Conservation (phyloP, 2,329 filamentous ascomycete genomes). For the Ophiostoma triangulosporum region DNA sequence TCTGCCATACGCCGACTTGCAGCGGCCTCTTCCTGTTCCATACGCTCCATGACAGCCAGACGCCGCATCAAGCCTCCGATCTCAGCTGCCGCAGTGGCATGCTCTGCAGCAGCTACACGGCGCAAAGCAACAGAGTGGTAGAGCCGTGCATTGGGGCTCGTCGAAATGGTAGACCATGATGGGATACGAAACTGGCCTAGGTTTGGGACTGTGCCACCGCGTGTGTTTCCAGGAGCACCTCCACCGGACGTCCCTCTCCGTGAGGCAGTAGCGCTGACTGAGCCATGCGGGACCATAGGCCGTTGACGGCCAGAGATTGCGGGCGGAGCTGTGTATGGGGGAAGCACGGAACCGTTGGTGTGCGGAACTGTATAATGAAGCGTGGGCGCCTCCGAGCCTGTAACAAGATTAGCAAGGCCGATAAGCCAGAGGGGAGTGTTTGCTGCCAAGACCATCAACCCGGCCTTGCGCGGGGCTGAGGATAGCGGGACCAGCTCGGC, state of each 20-base stretch:
- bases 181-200: constrained; percentile 42
- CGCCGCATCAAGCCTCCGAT: constrained; percentile 19
- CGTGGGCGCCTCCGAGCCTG: constrained; percentile 51
- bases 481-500: background rate
- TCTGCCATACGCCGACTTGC: constrained; percentile 13
- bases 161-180: constrained; percentile 42
- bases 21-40: constrained; percentile 23
- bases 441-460: background rate
- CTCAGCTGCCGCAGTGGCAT: constrained; percentile 21
- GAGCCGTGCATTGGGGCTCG: constrained; percentile 42
- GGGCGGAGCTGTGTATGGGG: constrained; percentile 34
- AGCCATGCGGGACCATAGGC: background rate
- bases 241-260: constrained; percentile 1
- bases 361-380: constrained; percentile 42
- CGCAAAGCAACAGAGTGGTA: constrained; percentile 52
- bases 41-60: constrained; percentile 22
- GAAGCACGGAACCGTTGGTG: constrained; percentile 27
- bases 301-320: constrained; percentile 8
- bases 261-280: background rate
- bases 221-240: background rate
- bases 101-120: constrained; percentile 35
- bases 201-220: constrained; percentile 24
- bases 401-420: background rate
- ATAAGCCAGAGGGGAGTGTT: background rate
- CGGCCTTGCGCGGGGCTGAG: background rate